Percentiles rank a stretch among this genome's conserved stretches.
Evolutionary conservation across 805 yeast genomes (phyloP).

Genomic region (Saturnispora serradocipensis): DNA sequence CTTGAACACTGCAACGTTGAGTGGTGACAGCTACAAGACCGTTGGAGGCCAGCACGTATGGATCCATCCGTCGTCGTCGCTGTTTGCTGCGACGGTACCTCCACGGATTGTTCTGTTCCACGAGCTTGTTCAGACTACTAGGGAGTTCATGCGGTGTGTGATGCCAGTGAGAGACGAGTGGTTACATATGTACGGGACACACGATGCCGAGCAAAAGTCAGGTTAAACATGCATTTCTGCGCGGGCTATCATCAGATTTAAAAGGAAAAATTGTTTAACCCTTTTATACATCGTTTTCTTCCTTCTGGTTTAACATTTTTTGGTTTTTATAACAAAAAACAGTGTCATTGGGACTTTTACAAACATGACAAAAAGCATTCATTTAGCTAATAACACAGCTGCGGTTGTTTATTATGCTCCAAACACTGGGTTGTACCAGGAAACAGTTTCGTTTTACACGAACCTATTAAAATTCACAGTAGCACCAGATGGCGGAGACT

Average conservation of each 20-base stretch:
- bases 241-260: constrained; percentile 2
- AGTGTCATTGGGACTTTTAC: not conserved
- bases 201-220: constrained; percentile 6
- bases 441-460: constrained; percentile 50
- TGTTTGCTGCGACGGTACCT: constrained; percentile 59
- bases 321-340: not conserved
- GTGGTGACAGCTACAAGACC: constrained; percentile 64
- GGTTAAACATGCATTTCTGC: not conserved
- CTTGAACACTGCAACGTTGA: constrained; percentile 51
- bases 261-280: not conserved
- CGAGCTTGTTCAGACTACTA: constrained; percentile 74
- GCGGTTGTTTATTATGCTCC: constrained; percentile 46
- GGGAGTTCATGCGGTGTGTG: constrained; percentile 81
- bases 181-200: constrained; percentile 70
- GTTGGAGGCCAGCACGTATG: constrained; percentile 60
- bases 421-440: constrained; percentile 32
- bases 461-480: constrained; percentile 31
- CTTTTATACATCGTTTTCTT: not conserved
- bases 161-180: constrained; percentile 64
- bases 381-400: constrained; percentile 48
- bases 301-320: not conserved
- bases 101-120: constrained; percentile 70
- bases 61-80: constrained; percentile 79
- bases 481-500: constrained; percentile 9
- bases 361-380: constrained; percentile 2